phyloP scores from a whole-genome alignment of 331 rosid species.

The Quercus tomentella region DNA sequence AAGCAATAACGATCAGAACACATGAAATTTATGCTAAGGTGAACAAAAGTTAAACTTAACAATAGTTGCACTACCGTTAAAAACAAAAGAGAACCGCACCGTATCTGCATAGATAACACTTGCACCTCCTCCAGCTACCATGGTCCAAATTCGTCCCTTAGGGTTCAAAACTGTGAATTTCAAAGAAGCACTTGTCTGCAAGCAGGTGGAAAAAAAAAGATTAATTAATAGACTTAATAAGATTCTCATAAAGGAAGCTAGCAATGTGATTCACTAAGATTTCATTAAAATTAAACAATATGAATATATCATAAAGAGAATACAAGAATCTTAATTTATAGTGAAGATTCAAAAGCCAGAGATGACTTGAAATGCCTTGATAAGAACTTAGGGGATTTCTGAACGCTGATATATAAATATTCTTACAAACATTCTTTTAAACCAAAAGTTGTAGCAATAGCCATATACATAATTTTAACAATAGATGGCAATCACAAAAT shows the following conservation, averaged over 20 bases:
- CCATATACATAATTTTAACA: background rate
- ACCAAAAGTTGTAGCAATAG: background rate
- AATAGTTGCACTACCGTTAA: background rate
- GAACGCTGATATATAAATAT: background rate
- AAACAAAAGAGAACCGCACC: conserved; percentile 32
- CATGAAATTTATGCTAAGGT: conserved; percentile 11
- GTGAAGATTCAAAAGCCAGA: background rate
- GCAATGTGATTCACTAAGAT: background rate
- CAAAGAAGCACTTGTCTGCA: conserved; percentile 93
- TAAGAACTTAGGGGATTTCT: conserved; percentile 4
- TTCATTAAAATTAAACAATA: background rate
- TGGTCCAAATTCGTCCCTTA: conserved; percentile 94
- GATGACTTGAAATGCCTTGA: background rate
- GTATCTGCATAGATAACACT: conserved; percentile 97
- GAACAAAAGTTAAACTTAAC: background rate
- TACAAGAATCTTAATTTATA: background rate
- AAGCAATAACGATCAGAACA: background rate
- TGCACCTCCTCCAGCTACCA: conserved; percentile 99
- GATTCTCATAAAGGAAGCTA: background rate
- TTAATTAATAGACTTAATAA: background rate
- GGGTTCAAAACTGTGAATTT: conserved; percentile 96
- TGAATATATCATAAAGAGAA: conserved; percentile 2
- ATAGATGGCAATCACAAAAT: background rate
- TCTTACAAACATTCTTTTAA: background rate
- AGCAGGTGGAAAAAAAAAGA: conserved; percentile 4